A percentile compares a stretch with the other conserved stretches of the same genome.
Conservation (phyloP, 345 rosid genomes). For the Cardamine chenopodiifolia region DNA sequence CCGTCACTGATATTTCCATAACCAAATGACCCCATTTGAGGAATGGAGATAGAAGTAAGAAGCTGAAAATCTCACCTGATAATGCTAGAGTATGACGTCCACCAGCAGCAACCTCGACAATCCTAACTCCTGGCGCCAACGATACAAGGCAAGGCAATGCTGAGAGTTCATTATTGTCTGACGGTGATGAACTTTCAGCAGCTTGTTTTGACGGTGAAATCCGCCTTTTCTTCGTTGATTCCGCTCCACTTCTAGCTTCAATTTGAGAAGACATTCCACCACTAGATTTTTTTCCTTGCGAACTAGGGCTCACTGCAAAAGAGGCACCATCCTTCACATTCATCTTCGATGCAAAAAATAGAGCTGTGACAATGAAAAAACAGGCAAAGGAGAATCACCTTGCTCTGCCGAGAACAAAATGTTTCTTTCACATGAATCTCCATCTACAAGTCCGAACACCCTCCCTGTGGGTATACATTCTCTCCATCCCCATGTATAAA, state of each 20-base stretch:
- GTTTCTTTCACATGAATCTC: slow-evolving; percentile 61
- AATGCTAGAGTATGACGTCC: slow-evolving; percentile 94
- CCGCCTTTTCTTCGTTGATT: slow-evolving; percentile 71
- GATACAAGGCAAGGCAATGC: slow-evolving; percentile 92
- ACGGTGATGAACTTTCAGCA: slow-evolving; percentile 72
- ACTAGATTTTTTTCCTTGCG: slow-evolving; percentile 60
- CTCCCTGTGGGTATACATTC: slow-evolving; percentile 97
- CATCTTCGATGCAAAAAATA: not conserved
- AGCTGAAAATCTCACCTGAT: slow-evolving; percentile 61
- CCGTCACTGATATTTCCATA: slow-evolving; percentile 5
- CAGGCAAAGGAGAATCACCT: slow-evolving; percentile 50
- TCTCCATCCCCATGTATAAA: slow-evolving; percentile 99
- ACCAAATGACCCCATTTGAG: not conserved
- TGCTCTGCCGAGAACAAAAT: slow-evolving; percentile 61
- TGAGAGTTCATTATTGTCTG: slow-evolving; percentile 71
- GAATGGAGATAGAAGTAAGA: not conserved
- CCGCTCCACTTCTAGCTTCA: slow-evolving; percentile 63
- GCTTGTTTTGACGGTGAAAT: slow-evolving; percentile 65
- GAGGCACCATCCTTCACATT: slow-evolving; percentile 23
- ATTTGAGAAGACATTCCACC: slow-evolving; percentile 50
- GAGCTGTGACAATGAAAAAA: slow-evolving; percentile 1
- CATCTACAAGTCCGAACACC: slow-evolving; percentile 59
- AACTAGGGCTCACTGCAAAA: slow-evolving; percentile 60
- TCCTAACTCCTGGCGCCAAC: slow-evolving; percentile 84
- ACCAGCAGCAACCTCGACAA: slow-evolving; percentile 85